Base-by-base conservation (phyloP, 2,329 filamentous ascomycete genomes). In the Rhynchosporium agropyri region DNA sequence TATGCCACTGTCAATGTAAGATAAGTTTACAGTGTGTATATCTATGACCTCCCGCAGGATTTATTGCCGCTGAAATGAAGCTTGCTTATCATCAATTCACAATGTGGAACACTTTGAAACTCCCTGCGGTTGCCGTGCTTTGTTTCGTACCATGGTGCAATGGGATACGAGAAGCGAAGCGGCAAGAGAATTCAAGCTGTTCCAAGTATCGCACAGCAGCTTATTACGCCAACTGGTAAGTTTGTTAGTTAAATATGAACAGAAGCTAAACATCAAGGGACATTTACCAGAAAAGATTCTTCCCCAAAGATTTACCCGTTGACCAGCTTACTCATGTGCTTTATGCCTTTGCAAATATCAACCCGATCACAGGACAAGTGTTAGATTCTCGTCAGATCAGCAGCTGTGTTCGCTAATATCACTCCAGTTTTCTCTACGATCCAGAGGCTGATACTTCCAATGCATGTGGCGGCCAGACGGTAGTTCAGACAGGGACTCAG, bases 271-370 rank as follows among this genome's bases (percentile, higher is more conserved):
- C 40, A 29, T 48, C 9, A 48, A 49, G 79, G 90, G 90, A 89
- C 68, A 92, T 95, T 69, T 97, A 97, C 75, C 90, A 80, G 45
- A 86, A 92, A 62, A 88, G 92, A 70, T 89, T 94, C 74, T 83
- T 87, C n/a, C 92, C 92, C 0, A 89, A 94, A 73, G 85, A 96
- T 73, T 83, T 97, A 12, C 89, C 89, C 0, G 85, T 82, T 2
- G 83, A 91, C 63, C 88, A 90, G 58, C 83, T 97, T 45, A 97
- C 92, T 0, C 93, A 97, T 72, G 77, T 97, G 4, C 84, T 97
- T 20, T 97, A 96, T 70, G 81, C 92, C 13, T 97, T 97, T 77
- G 92, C 91, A 73, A 95, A 97, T 74, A 84, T 96, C 65, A 84
- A 84, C 1, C 81, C 86, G 4, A 89, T 92, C 5, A 85, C 83